Base-by-base conservation (phyloP, 805 yeast genomes). In the Sugiyamaella qingdaonensis region DNA sequence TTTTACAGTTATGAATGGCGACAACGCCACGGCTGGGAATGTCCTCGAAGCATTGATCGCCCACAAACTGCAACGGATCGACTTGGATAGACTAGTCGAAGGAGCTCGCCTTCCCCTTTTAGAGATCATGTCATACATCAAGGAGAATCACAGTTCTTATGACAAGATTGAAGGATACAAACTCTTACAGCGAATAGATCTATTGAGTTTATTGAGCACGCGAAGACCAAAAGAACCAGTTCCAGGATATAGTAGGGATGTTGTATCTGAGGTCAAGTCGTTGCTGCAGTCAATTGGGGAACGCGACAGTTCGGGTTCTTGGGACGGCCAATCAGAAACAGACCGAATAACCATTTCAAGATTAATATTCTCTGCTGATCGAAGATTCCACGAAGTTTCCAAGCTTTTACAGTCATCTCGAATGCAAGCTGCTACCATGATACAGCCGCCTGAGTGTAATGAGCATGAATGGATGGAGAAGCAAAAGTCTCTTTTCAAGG, bases 381-480 rank as follows among this genome's bases (percentile, higher is more conserved):
- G 95, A 45, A 72, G 97, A 46, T 86, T 85, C 63, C 81, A 79
- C 60, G 96, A 91, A 61, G 84, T 86, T 10, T 79, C 91, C 0
- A 78, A 80, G 32, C 67, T 90, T 14, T 66, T 92, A 34, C 91
- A 86, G 63, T 82, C 87, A 4, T 83, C 89, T 0, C 78, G 78
- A 54, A 74, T 79, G 8, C 95, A 87, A 61, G 59, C 62, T 10
- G 68, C 77, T 1, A 65, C 73, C 1, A 68, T 75, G 50, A 64
- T 67, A 18, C 65, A 70, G 2, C 71, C 71, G 11, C 74, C 72
- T 2, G 72, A 65, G 8, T 58, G 76, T 7, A 66, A 73, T 24
- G 95, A 87, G 55, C 80, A 82, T 58, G 84, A 80, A 48, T 68
- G 78, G 48, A 71, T 84, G 1, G 60, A 76, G 13, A 64, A 75